phyloP scores from a whole-genome alignment of 139 green algal species.

The Volvox africanus region DNA sequence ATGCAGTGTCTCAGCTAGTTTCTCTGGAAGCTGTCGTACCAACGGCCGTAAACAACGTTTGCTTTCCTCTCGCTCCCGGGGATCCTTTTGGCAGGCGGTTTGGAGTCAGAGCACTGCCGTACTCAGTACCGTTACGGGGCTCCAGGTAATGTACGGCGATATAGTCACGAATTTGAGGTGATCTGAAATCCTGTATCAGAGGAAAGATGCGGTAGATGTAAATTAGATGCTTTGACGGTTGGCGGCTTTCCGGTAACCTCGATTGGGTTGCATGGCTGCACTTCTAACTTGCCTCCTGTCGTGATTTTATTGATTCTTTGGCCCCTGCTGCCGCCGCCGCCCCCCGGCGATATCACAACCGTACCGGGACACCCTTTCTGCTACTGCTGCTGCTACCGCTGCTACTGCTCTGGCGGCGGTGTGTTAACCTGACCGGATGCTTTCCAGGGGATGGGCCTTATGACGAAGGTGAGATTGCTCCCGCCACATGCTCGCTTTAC shows the following conservation, averaged over 20 bases:
- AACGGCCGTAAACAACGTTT: too few relatives aligned
- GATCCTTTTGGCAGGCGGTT: neutral
- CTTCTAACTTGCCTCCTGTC: neutral
- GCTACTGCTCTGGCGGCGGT: neutral
- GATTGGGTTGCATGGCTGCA: neutral
- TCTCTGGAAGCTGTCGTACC: neutral
- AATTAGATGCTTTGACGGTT: neutral
- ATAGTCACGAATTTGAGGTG: too few relatives aligned
- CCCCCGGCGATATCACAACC: too few relatives aligned
- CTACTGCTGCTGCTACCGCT: neutral
- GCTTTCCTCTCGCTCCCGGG: too few relatives aligned
- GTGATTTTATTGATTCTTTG: neutral
- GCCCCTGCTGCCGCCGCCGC: too few relatives aligned
- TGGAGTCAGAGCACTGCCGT: conserved; percentile 44
- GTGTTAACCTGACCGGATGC: too few relatives aligned
- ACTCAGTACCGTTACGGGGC: conserved; percentile 29
- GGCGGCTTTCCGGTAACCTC: neutral
- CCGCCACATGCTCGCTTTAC: too few relatives aligned
- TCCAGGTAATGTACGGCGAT: neutral
- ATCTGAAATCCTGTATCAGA: neutral
- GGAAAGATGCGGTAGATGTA: neutral
- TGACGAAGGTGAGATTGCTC: conserved; percentile 9
- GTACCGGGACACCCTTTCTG: too few relatives aligned
- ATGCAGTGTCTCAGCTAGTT: neutral
- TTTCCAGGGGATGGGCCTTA: conserved; percentile 19